Evolutionary conservation across 2,329 filamentous ascomycete species (phyloP), one percentile per base, ranked within the genome.

Genomic region (Rhynchosporium agropyri): DNA sequence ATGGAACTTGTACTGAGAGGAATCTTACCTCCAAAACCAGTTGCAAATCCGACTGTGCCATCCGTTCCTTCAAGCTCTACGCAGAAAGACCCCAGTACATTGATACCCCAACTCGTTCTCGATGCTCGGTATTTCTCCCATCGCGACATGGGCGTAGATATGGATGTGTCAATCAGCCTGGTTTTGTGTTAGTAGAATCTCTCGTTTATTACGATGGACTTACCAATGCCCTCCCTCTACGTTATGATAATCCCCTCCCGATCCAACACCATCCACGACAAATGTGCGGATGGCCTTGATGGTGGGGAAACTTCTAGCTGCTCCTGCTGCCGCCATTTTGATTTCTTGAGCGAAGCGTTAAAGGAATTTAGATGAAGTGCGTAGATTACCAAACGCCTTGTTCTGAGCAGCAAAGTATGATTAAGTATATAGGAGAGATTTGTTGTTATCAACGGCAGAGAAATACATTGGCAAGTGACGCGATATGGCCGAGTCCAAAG

Each of bases 91-190:
- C 93, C 93, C 31, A 97, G 80, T 7, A 97, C 92, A 72, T 97
- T 97, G 82, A 97, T 97, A 43, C 93, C 93, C 91, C 92, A 97
- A 75, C 88, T 92, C 12, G 92, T 97, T 70, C 93, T 84, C 43
- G 92, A 97, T 65, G 88, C 86, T 69, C 92, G 87, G 77, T 96
- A 97, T 70, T 93, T 81, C 68, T 95, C 90, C 84, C 93, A 97
- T 77, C 87, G 84, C 56, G 92, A 94, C 84, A 93, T 96, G 6
- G 93, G 93, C 0, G 92, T 97, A 1, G 93, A 92, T 74, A 97
- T 97, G 70, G 93, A 88, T 65, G 89, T 89, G 78, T 97, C 93
- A 68, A 97, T 90, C 70, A 97, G 81, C 93, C 92, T 96, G 77
- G 80, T 79, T 79, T 53, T 79, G 81, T 45, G 74, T 78, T 79